Base-by-base conservation (phyloP, 176 grass and related monocot species). In the Oropetium thomaeum region DNA sequence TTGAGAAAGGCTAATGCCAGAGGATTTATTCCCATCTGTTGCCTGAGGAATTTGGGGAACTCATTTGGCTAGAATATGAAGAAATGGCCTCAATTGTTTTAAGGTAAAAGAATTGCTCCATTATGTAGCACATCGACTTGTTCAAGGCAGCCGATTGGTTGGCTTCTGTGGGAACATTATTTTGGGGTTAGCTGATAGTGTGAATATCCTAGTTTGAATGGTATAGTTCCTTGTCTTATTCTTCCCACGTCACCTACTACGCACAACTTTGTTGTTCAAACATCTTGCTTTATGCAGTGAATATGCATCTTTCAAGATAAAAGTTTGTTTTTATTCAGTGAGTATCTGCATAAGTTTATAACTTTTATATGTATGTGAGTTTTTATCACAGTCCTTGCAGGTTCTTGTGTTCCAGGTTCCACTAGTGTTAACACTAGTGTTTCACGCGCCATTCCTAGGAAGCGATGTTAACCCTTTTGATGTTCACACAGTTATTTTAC, bases 371-470 rank as follows among this genome's bases (percentile, higher is more conserved):
- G 1, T 31, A 57, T 58, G 63, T 40, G 32, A 48, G n/a, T 63
- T 8, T 77, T 70, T 26, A 43, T 51, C 65, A 34, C 28, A 47
- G 16, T 34, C 57, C 5, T 58, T 71, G 78, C 72, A 77, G 66
- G 23, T 79, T 83, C 44, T 74, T 79, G 3, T 74, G 69, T 30
- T 42, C 80, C 42, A 61, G 68, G n/a, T n/a, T n/a, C n/a, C n/a
- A n/a, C n/a, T n/a, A n/a, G n/a, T n/a, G n/a, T n/a, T n/a, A n/a
- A n/a, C n/a, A n/a, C 52, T 79, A 68, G 69, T 62, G 26, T 61
- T 74, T 67, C 69, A 16, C 25, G 66, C 47, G 65, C 37, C 32
- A 48, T 65, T 48, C 33, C 58, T 67, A 69, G 63, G 69, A 62
- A 83, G 62, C 79, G 27, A 79, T 23, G 10, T 57, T 32, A 26